Base-by-base conservation (phyloP, 176 grass and related monocot species). In the Melocanna baccifera region DNA sequence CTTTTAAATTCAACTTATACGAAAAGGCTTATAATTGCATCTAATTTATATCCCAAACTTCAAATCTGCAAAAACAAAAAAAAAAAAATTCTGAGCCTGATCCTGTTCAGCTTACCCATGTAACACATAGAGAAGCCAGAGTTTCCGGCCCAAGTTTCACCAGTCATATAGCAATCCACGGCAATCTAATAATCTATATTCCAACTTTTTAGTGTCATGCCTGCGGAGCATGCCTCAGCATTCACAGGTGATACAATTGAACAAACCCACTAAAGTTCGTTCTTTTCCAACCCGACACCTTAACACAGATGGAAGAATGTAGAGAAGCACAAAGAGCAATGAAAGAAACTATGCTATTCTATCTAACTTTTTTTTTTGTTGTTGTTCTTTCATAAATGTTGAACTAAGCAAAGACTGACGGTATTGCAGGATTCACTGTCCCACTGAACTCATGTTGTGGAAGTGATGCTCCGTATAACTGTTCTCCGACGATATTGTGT, bases 381-480 rank as follows among this genome's bases (percentile, higher is more conserved):
- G 6, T 52, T 65, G 29, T 58, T 57, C 40, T 25, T 71, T 45
- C 47, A 47, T 68, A 59, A 59, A 45, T 76, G 64, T 65, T 55
- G n/a, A 30, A 75, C 71, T 76, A 76, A 91, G 9, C 78, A 55
- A 71, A 62, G 9, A 23, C 25, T 81, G 34, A 36, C 77, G 29
- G 15, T 76, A n/a, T 77, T 84, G 73, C 89, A 97, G 94, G 94
- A 48, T 91, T 97, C 78, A 89, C 87, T 36, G 91, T 86, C 62
- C 91, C 94, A 25, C 61, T 88, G 68, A 93, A 93, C 30, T 80
- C 94, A 15, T 97, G 94, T 57, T 97, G 94, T 15, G 94, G 94
- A 66, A 90, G 89, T 51, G 89, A 93, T 39, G 89, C 87, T 37
- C 89, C 91, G 0, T 77, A 90, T 62, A 97, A 91, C 43, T 97